Evolutionary conservation across 2,329 filamentous ascomycete genomes (phyloP), one percentile per base, ranked within the genome.

Genomic region (Alternaria conjuncta): DNA sequence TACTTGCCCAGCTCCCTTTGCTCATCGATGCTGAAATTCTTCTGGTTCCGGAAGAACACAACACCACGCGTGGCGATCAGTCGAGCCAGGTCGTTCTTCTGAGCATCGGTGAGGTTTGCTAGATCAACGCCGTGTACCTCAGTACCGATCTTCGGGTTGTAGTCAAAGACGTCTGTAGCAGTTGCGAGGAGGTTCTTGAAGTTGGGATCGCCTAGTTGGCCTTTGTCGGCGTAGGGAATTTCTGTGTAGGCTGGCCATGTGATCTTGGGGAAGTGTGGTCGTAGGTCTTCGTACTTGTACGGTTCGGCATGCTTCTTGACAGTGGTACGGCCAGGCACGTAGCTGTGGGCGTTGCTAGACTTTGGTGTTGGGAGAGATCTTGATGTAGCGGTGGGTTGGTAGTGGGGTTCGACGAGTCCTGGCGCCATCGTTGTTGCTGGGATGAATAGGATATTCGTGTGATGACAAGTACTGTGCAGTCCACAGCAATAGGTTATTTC

Each of bases 31-130:
- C 82, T 82, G 25, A 88, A 82, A 66, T 86, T 84, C 59, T 84
- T 80, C 72, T 88, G 86, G 51, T 83, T 78, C 13, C 86, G 82
- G 80, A 88, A 87, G 75, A 88, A 87, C 2, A 88, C 86, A 0
- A 88, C 86, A 4, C 86, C 86, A 46, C 86, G 80, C 25, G 82
- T 82, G 4, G 86, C 83, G 54, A 88, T 84, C 49, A 87, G 71
- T 6, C 85, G 79, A 3, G 85, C 85, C 5, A 87, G 79, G 56
- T 87, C 85, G 65, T 87, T 84, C 75, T 84, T 86, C 69, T 87
- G 85, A 1, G 79, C 78, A 60, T 86, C 81, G 3, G 78, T 85
- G 28, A 87, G 78, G 51, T 81, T 82, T 25, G 83, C 80, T 4
- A 87, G 81, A 55, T 86, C 82, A 25, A 86, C 76, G 4, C 85